Evolutionary conservation across 2,329 filamentous ascomycete genomes (phyloP).

Genomic region (Podosphaera fusca): DNA sequence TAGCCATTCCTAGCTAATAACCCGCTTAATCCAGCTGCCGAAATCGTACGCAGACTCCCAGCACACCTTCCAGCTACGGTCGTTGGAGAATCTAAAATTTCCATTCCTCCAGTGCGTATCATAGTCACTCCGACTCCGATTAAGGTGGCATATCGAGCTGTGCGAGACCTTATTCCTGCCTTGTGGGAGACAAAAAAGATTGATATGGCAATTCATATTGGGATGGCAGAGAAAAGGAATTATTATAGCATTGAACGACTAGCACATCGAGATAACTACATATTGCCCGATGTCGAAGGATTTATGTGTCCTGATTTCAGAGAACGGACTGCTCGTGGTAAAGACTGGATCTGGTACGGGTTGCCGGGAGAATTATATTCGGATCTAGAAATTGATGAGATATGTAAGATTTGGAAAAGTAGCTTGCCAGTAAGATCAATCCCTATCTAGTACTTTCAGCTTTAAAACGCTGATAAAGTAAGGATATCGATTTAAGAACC

Average conservation of each 20-base stretch:
- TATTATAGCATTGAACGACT: constrained; percentile 50
- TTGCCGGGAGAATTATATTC: constrained; percentile 32
- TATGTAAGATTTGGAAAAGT: constrained; percentile 30
- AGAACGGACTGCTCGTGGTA: constrained; percentile 16
- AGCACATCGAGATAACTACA: constrained; percentile 51
- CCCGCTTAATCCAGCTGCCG: constrained; percentile 57
- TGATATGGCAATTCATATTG: constrained; percentile 55
- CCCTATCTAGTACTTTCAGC: neutral
- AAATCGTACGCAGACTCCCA: constrained; percentile 51
- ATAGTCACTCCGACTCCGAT: constrained; percentile 42
- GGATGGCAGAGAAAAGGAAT: constrained; percentile 43
- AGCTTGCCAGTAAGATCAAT: constrained; percentile 22
- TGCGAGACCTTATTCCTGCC: constrained; percentile 37
- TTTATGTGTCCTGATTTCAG: constrained; percentile 11
- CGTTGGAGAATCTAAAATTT: constrained; percentile 15
- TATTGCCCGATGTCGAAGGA: constrained; percentile 45
- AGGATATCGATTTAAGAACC: constrained; percentile 27
- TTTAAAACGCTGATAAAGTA: neutral
- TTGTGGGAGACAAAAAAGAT: constrained; percentile 26
- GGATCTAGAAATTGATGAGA: constrained; percentile 32
- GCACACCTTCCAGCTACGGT: constrained; percentile 23
- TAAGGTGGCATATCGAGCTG: constrained; percentile 45
- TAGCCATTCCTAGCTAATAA: constrained; percentile 56
- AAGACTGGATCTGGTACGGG: constrained; percentile 29
- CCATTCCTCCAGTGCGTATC: constrained; percentile 30